A percentile compares a stretch with the other conserved stretches of the same genome.
Evolutionary conservation across 495 filamentous ascomycete species (phyloP).

Genomic region (Penicillium crystallinum): DNA sequence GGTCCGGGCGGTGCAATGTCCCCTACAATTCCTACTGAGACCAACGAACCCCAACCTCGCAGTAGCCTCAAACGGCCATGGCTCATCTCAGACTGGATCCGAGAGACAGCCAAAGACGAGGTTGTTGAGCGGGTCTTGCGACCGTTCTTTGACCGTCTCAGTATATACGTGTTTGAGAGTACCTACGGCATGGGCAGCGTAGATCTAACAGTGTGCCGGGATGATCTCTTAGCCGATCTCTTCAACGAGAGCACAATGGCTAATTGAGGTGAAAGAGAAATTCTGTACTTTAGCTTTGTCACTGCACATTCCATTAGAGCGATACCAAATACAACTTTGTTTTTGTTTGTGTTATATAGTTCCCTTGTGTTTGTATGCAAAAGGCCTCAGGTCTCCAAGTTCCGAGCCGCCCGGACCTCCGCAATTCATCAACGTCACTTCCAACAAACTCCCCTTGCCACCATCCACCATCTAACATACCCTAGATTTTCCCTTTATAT

Average conservation of each 20-base stretch:
- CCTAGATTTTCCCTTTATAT: not conserved
- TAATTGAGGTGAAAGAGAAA: constrained; percentile 17
- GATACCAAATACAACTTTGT: constrained; percentile 2
- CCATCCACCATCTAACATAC: constrained; percentile 6
- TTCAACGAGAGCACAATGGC: constrained; percentile 69
- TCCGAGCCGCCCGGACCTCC: constrained; percentile 19
- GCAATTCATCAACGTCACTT: constrained; percentile 31
- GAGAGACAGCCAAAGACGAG: constrained; percentile 58
- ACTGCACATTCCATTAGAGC: not conserved
- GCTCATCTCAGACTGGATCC: constrained; percentile 41
- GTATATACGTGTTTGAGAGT: constrained; percentile 86
- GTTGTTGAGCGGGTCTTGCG: constrained; percentile 68
- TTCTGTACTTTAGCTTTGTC: not conserved
- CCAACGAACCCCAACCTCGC: constrained; percentile 27
- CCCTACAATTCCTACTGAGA: constrained; percentile 26
- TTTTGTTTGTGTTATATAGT: constrained; percentile 7
- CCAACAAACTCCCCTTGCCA: constrained; percentile 16
- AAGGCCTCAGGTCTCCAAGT: constrained; percentile 2
- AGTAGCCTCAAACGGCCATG: constrained; percentile 33
- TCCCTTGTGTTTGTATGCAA: constrained; percentile 1
- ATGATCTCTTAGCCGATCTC: constrained; percentile 69
- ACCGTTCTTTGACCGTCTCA: constrained; percentile 87
- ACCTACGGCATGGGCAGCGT: constrained; percentile 77
- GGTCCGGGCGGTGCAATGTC: constrained; percentile 45
- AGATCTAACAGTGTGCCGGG: constrained; percentile 63